Conservation (phyloP, 2,329 filamentous ascomycete species). For the Sporothrix pseudoabietina region DNA sequence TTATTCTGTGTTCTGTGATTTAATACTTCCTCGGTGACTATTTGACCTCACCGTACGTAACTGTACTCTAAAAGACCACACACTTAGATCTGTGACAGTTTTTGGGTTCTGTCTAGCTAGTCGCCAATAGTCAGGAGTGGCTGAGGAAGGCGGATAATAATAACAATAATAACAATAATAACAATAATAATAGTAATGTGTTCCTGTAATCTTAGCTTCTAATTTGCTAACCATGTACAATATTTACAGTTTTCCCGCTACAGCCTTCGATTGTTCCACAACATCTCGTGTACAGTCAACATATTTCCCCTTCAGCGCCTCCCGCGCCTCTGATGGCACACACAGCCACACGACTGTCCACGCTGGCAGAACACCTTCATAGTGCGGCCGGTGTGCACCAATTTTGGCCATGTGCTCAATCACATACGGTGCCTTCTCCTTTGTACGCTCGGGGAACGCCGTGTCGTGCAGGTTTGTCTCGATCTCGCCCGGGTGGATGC, state of each 20-base stretch:
- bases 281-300: background rate
- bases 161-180: background rate
- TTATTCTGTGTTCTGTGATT: background rate
- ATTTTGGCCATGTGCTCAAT: slow-evolving; percentile 1
- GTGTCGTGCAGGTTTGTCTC: slow-evolving; percentile 11
- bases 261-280: background rate
- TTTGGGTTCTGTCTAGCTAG: background rate
- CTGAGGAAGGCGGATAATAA: background rate
- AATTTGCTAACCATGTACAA: background rate
- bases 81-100: background rate
- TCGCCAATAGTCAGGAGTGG: background rate
- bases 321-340: background rate
- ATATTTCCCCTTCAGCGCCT: background rate
- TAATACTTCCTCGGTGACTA: too few species aligned
- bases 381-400: background rate
- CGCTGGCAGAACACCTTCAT: background rate
- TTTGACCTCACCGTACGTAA: background rate
- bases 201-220: too few species aligned
- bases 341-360: background rate
- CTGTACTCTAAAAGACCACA: background rate
- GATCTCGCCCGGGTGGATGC: slow-evolving; percentile 9
- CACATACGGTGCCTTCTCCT: background rate
- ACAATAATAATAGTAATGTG: too few species aligned
- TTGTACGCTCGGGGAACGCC: background rate
- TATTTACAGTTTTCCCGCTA: background rate